Evolutionary conservation across 768 basidiomycete genomes (phyloP), one percentile per base, ranked within the genome.

Genomic region (Tulasnella sp.): DNA sequence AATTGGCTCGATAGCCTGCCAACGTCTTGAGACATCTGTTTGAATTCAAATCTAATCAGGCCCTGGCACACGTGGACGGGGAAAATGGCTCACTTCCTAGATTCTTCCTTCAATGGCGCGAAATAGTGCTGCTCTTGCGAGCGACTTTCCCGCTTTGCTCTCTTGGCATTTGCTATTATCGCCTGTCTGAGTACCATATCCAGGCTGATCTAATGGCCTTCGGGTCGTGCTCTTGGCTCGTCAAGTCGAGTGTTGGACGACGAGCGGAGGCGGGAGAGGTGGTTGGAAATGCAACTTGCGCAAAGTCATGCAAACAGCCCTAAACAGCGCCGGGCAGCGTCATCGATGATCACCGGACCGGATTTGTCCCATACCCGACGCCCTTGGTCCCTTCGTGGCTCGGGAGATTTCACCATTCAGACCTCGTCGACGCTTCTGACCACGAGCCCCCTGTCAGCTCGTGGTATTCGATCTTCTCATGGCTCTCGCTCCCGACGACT

Each of bases 21-120:
- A 93, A 86, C 78, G 90, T 91, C 74, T 88, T 86, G 24, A 93
- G 85, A 83, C 92, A 93, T 83, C 92, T 92, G 28, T 48, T 72
- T 74, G 6, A 80, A n/a, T 44, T 76, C 41, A 12, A 16, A 28
- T 34, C 14, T 24, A 28, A 76, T 50, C 34, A 50, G 46, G 24
- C 34, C 76, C 46, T 46, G 42, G 37, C 74, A n/a, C 48, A 37
- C 54, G 34, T 76, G 20, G 76, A 41, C 18, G 46, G 14, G 8
- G 28, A 37, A 50, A 50, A 58, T 46, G 9, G 54, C 48, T 34
- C 48, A 76, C 76, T 34, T 24, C 76, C 76, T 44, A n/a, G 77
- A 44, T 82, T 90, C 88, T 14, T 87, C 83, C 34, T 86, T 91
- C 28, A 91, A 86, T 6, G 88, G 85, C 0, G 90, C 89, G 41